A percentile compares a stretch with the other conserved stretches of the same genome.
Conservation (phyloP, 805 yeast genomes). For the Jamesozyma gamospora region DNA sequence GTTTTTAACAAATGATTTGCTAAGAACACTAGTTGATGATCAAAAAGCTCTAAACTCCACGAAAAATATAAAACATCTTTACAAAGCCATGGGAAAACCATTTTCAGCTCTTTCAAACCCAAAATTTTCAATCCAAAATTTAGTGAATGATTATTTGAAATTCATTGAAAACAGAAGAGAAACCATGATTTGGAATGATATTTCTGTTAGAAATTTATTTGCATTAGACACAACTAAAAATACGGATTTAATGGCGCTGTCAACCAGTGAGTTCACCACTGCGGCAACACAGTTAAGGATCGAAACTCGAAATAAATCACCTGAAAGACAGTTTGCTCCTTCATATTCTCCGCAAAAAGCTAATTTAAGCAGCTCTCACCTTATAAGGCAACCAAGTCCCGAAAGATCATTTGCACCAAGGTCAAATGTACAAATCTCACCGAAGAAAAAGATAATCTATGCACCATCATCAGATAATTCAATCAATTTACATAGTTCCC, state of each 20-base stretch:
- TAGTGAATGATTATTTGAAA: conserved; percentile 21
- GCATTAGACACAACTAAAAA: conserved; percentile 16
- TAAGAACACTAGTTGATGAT: conserved; percentile 20
- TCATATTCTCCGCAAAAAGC: conserved; percentile 3
- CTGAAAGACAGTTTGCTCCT: conserved; percentile 12
- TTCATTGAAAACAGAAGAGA: conserved; percentile 22
- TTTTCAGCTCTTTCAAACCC: conserved; percentile 2
- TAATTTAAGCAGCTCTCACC: not conserved
- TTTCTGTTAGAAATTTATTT: conserved; percentile 12
- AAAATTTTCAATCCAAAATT: conserved; percentile 16
- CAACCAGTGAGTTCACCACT: conserved; percentile 16
- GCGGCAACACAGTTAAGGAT: conserved; percentile 22
- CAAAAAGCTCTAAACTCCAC: conserved; percentile 19
- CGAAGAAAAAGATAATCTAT: conserved; percentile 6
- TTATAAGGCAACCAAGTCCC: conserved; percentile 4
- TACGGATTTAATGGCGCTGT: not conserved
- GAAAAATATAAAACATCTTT: conserved; percentile 16
- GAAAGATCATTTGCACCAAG: conserved; percentile 10
- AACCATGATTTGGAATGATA: conserved; percentile 24
- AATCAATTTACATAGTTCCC: not conserved
- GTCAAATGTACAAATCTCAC: not conserved
- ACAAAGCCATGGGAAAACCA: conserved; percentile 10
- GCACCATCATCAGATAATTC: conserved; percentile 3
- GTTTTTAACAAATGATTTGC: conserved; percentile 21
- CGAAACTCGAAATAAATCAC: conserved; percentile 1